phyloP scores from a whole-genome alignment of 179 eudicot species.

The Silene vulgaris region DNA sequence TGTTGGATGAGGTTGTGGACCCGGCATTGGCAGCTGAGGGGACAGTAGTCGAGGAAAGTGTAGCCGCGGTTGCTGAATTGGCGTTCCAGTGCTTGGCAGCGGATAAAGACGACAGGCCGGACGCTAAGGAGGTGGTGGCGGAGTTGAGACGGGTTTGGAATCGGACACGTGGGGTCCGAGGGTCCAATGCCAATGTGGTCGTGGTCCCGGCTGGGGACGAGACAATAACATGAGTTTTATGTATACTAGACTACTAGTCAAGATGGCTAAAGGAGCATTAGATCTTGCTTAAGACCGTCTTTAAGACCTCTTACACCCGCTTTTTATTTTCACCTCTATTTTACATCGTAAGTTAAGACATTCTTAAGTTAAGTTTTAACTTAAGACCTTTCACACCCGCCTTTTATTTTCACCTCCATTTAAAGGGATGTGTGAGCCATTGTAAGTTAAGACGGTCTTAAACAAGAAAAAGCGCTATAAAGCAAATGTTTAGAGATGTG shows the following conservation, averaged over 20 bases:
- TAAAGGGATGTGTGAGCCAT: too few species aligned
- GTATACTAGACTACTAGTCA: not conserved
- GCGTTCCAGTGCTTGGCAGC: conserved; percentile 82
- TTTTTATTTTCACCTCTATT: too few species aligned
- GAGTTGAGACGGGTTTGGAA: conserved; percentile 65
- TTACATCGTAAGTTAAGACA: too few species aligned
- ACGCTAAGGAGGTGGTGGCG: conserved; percentile 64
- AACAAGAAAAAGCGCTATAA: too few species aligned
- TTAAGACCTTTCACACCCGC: too few species aligned
- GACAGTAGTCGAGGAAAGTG: conserved; percentile 40
- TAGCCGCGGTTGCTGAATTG: conserved; percentile 71
- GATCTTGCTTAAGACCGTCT: too few species aligned
- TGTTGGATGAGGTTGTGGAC: conserved; percentile 62
- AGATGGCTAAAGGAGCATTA: not conserved
- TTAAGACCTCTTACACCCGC: too few species aligned
- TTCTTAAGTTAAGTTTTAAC: too few species aligned
- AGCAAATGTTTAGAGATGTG: not conserved
- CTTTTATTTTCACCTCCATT: too few species aligned
- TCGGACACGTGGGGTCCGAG: conserved; percentile 38
- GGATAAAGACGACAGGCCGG: conserved; percentile 92
- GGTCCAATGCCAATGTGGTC: conserved; percentile 40
- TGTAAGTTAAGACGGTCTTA: not conserved
- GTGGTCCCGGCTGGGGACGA: conserved; percentile 52
- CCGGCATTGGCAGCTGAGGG: conserved; percentile 39
- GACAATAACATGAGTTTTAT: conserved; percentile 11